Conservation (phyloP, 2,329 filamentous ascomycete genomes). For the Chaetomium sp. region DNA sequence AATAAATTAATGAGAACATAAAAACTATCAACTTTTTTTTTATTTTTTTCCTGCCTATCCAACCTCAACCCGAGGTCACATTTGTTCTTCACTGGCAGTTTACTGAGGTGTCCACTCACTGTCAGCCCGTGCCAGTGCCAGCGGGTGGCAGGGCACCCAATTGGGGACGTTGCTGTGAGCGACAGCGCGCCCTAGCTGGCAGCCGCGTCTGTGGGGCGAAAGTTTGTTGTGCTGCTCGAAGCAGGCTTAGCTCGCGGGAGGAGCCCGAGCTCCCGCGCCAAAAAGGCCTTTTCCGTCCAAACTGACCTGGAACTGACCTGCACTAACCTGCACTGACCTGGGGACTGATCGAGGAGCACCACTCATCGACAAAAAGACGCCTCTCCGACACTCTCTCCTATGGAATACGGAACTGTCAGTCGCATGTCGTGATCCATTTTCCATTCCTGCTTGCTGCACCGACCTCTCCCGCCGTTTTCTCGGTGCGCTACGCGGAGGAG, state of each 20-base stretch:
- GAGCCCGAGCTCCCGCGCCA: constrained; percentile 33
- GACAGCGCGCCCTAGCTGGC: constrained; percentile 29
- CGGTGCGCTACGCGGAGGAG: neutral
- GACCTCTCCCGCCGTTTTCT: neutral
- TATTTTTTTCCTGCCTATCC: too few relatives aligned
- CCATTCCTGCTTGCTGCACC: constrained; percentile 2
- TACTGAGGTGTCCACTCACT: neutral
- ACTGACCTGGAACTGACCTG: constrained; percentile 5
- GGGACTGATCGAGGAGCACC: constrained; percentile 18
- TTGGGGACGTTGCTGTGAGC: constrained; percentile 35
- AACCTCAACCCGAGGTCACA: too few relatives aligned
- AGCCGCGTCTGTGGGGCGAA: constrained; percentile 34
- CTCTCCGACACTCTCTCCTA: constrained; percentile 14
- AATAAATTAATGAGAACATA: too few relatives aligned
- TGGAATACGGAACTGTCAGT: constrained; percentile 2
- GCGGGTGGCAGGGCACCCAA: constrained; percentile 16
- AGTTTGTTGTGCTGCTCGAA: constrained; percentile 36
- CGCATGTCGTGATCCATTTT: constrained; percentile 22
- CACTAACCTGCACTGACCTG: constrained; percentile 1
- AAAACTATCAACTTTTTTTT: too few relatives aligned
- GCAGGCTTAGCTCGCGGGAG: constrained; percentile 33
- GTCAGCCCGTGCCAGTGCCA: constrained; percentile 10
- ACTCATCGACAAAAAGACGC: constrained; percentile 9
- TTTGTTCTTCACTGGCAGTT: too few relatives aligned
- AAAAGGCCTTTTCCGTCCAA: constrained; percentile 26